phyloP scores from a whole-genome alignment of 306 rosid species.

The Citrullus mucosospermus region DNA sequence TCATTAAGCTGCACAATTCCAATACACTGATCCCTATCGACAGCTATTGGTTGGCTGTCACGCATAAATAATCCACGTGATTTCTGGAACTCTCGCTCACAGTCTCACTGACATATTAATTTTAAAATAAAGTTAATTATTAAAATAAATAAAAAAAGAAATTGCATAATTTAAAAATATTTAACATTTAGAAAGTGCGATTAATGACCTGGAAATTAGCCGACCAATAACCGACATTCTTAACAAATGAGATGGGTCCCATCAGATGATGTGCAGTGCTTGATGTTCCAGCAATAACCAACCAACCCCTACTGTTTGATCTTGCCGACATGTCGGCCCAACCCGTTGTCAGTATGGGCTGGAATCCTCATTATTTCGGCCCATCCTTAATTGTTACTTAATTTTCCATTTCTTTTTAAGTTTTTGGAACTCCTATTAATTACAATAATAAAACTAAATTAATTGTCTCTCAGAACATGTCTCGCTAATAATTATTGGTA shows the following conservation, averaged over 20 bases:
- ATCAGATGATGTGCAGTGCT: not conserved
- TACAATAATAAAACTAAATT: not conserved
- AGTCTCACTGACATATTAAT: not conserved
- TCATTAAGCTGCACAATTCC: not conserved
- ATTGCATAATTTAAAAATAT: not conserved
- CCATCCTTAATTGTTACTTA: not conserved
- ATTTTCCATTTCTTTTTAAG: not conserved
- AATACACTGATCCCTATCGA: not conserved
- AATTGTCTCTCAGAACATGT: not conserved
- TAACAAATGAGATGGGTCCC: slow-evolving; percentile 1
- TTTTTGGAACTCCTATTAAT: not conserved
- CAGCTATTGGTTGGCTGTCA: slow-evolving; percentile 10
- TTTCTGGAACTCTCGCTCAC: not conserved
- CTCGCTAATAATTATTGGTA: too few species aligned
- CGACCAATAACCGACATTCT: slow-evolving; percentile 7
- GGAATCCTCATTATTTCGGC: not conserved
- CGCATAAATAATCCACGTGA: slow-evolving; percentile 1
- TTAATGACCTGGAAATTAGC: slow-evolving; percentile 5
- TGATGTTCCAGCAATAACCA: not conserved
- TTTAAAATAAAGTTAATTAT: too few species aligned
- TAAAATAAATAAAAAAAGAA: too few species aligned
- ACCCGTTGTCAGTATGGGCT: slow-evolving; percentile 7
- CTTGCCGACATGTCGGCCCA: slow-evolving; percentile 7
- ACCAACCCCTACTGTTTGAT: not conserved
- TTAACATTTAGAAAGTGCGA: not conserved